Evolutionary conservation across 2,329 filamentous ascomycete species (phyloP).

Genomic region (Macrophomina pseudophaseolina): DNA sequence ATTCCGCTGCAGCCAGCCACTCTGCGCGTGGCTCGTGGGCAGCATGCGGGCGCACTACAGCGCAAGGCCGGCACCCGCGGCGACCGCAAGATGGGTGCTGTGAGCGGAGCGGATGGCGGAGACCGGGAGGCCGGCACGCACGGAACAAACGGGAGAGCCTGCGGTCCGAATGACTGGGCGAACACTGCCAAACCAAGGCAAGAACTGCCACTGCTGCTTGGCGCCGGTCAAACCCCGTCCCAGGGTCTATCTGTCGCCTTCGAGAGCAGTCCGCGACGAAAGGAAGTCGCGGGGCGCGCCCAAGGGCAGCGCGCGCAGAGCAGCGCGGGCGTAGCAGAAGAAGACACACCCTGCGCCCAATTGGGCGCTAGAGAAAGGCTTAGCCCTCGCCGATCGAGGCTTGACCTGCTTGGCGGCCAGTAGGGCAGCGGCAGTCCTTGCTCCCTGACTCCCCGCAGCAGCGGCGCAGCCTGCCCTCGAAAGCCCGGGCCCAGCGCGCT

Average conservation of each 20-base stretch:
- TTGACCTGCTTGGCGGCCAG: slow-evolving; percentile 11
- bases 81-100: not conserved
- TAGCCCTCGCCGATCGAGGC: slow-evolving; percentile 17
- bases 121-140: slow-evolving; percentile 20
- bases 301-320: not conserved
- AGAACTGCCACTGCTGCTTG: slow-evolving; percentile 4
- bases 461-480: slow-evolving; percentile 9
- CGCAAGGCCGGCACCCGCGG: not conserved
- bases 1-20: not conserved
- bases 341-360: not conserved
- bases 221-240: not conserved
- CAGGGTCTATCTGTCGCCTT: not conserved
- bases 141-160: slow-evolving; percentile 12
- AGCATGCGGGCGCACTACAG: not conserved
- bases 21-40: not conserved
- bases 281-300: not conserved
- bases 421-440: not conserved
- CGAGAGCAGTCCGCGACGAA: not conserved
- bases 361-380: slow-evolving; percentile 10
- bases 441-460: slow-evolving; percentile 16
- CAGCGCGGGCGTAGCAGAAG: not conserved
- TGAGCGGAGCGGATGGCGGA: slow-evolving; percentile 12
- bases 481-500: slow-evolving; percentile 1
- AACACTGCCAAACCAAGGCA: slow-evolving; percentile 15
- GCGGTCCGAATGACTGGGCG: slow-evolving; percentile 19